Conservation (phyloP, 805 yeast genomes). For the Tetrapisispora namnaoensis region DNA sequence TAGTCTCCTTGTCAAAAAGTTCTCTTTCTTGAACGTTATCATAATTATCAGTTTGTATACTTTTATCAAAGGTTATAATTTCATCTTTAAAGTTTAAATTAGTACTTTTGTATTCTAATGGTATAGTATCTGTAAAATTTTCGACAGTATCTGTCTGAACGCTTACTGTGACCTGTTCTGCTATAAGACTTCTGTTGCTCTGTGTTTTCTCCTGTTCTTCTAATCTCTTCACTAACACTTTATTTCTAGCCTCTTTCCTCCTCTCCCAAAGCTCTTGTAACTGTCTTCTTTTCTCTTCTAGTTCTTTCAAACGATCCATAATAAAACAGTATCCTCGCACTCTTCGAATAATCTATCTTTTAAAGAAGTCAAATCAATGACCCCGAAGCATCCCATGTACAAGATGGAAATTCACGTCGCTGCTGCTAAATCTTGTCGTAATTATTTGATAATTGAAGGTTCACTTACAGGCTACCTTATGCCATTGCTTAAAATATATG, state of each 20-base stretch:
- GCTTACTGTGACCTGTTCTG: not conserved
- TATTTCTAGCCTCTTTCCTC: slow-evolving; percentile 24
- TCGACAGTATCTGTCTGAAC: not conserved
- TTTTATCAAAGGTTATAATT: slow-evolving; percentile 17
- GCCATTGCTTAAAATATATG: too few species aligned
- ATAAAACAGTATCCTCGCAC: not conserved
- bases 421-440: too few species aligned
- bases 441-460: too few species aligned
- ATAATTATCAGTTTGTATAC: slow-evolving; percentile 15
- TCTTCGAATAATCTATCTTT: not conserved
- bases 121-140: not conserved
- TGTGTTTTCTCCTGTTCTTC: slow-evolving; percentile 2
- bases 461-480: too few species aligned
- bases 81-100: not conserved
- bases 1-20: not conserved
- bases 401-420: too few species aligned
- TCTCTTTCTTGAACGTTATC: not conserved
- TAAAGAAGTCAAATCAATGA: not conserved
- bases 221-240: slow-evolving; percentile 6
- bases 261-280: slow-evolving; percentile 43
- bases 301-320: slow-evolving; percentile 31
- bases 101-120: not conserved
- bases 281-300: slow-evolving; percentile 44
- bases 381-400: not conserved
- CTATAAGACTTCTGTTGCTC: not conserved